Percentiles rank a stretch among this genome's conserved stretches.
Conservation (phyloP, 176 grass and related monocot species). For the Oryza officinalis region DNA sequence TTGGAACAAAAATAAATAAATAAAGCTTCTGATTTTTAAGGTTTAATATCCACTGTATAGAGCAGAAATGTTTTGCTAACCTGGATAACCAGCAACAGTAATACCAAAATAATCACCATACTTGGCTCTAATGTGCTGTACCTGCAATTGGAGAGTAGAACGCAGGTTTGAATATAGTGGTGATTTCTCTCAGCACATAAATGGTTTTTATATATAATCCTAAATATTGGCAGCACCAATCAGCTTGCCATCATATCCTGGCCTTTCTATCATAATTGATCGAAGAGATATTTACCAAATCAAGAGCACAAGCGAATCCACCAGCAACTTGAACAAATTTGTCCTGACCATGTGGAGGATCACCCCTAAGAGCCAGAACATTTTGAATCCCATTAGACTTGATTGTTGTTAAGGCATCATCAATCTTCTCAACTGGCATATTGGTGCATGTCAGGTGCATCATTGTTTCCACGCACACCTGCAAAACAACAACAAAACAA, state of each 20-base stretch:
- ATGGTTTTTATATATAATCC: neutral
- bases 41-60: conserved; percentile 12
- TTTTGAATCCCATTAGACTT: conserved; percentile 91
- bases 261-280: neutral
- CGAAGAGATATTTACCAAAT: conserved; percentile 55
- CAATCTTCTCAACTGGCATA: conserved; percentile 90
- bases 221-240: conserved; percentile 1
- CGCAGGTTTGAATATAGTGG: conserved; percentile 5
- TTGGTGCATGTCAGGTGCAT: conserved; percentile 97
- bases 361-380: conserved; percentile 87
- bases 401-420: conserved; percentile 77
- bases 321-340: conserved; percentile 84
- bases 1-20: conserved; percentile 2
- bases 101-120: conserved; percentile 90
- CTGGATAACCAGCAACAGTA: conserved; percentile 91
- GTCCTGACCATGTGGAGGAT: conserved; percentile 84
- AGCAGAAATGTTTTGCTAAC: conserved; percentile 39
- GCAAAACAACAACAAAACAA: conserved; percentile 26
- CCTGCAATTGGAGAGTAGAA: conserved; percentile 56
- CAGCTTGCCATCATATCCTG: neutral
- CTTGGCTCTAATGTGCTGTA: conserved; percentile 66
- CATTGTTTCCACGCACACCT: conserved; percentile 94
- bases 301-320: conserved; percentile 83
- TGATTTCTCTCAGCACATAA: conserved; percentile 10
- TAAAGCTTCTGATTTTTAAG: conserved; percentile 3